A percentile compares a stretch with the other conserved stretches of the same genome.
Evolutionary conservation across 2,329 filamentous ascomycete species (phyloP).

Genomic region (Fusarium dlaminii): DNA sequence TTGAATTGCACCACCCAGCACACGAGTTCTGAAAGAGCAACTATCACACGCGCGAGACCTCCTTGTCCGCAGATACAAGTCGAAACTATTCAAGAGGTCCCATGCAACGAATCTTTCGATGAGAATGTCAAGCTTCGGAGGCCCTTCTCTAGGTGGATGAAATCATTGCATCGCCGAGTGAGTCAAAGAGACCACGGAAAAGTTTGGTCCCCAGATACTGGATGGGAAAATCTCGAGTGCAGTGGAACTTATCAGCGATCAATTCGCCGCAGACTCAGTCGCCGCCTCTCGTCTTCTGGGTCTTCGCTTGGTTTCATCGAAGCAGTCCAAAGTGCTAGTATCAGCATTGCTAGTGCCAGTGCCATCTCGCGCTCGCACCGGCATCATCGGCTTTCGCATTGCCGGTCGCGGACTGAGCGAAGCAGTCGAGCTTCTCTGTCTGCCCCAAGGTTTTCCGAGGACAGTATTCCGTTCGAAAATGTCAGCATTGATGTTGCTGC

Average conservation of each 20-base stretch:
- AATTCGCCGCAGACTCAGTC: conserved; percentile 38
- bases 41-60: background rate
- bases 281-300: conserved; percentile 71
- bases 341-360: conserved; percentile 79
- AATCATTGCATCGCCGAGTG: conserved; percentile 69
- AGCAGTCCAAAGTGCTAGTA: conserved; percentile 82
- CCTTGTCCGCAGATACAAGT: conserved; percentile 41
- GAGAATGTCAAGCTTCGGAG: conserved; percentile 34
- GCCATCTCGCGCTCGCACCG: conserved; percentile 69
- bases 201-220: background rate
- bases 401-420: conserved; percentile 68
- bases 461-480: conserved; percentile 69
- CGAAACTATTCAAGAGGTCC: conserved; percentile 27
- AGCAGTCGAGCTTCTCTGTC: conserved; percentile 70
- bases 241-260: background rate
- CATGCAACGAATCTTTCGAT: conserved; percentile 6
- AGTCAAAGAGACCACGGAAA: conserved; percentile 50
- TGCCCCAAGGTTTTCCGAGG: conserved; percentile 70
- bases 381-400: conserved; percentile 60
- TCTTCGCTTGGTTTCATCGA: conserved; percentile 84
- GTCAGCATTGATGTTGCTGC: conserved; percentile 70
- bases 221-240: conserved; percentile 11
- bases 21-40: background rate
- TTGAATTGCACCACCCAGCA: conserved; percentile 50
- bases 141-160: conserved; percentile 80